Conservation (phyloP, 1,284 basidiomycete genomes). For the Papiliotrema nemorosa region DNA sequence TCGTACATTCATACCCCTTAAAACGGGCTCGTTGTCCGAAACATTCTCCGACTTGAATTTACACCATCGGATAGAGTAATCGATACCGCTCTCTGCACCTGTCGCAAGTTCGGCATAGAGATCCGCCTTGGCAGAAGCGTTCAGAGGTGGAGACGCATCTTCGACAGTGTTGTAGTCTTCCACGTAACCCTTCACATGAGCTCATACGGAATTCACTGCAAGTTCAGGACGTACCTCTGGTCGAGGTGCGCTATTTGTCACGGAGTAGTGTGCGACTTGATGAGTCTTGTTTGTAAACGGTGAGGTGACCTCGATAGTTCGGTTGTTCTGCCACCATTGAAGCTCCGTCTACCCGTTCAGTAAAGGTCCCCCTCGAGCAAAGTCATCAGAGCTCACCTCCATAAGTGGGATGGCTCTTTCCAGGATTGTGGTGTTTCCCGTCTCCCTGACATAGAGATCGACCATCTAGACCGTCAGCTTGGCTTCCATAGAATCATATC, state of each 20-base stretch:
- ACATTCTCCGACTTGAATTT: slow-evolving; percentile 53
- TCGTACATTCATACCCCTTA: slow-evolving; percentile 69
- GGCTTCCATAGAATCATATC: not conserved
- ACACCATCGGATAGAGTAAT: slow-evolving; percentile 53
- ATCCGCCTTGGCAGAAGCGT: slow-evolving; percentile 58
- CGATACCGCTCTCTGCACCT: slow-evolving; percentile 72
- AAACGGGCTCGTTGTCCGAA: slow-evolving; percentile 54
- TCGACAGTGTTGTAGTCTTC: slow-evolving; percentile 74
- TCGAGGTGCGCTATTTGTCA: slow-evolving; percentile 76
- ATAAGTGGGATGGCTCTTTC: slow-evolving; percentile 61
- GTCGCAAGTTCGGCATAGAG: slow-evolving; percentile 86
- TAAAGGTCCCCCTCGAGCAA: not conserved
- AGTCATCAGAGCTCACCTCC: slow-evolving; percentile 50
- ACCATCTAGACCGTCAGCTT: slow-evolving; percentile 57
- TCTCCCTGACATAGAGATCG: slow-evolving; percentile 59
- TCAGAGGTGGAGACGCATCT: slow-evolving; percentile 61
- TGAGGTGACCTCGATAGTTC: slow-evolving; percentile 67
- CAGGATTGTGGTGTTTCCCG: slow-evolving; percentile 63
- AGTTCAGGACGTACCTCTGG: slow-evolving; percentile 69
- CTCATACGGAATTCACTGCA: slow-evolving; percentile 14
- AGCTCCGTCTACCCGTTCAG: slow-evolving; percentile 61
- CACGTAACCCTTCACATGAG: slow-evolving; percentile 43
- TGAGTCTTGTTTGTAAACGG: slow-evolving; percentile 65
- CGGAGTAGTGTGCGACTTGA: slow-evolving; percentile 67
- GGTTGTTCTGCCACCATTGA: slow-evolving; percentile 74